Evolutionary conservation across 1,139 yeast genomes (phyloP), one percentile per base, ranked within the genome.

Genomic region (Yamadazyma aaseri): DNA sequence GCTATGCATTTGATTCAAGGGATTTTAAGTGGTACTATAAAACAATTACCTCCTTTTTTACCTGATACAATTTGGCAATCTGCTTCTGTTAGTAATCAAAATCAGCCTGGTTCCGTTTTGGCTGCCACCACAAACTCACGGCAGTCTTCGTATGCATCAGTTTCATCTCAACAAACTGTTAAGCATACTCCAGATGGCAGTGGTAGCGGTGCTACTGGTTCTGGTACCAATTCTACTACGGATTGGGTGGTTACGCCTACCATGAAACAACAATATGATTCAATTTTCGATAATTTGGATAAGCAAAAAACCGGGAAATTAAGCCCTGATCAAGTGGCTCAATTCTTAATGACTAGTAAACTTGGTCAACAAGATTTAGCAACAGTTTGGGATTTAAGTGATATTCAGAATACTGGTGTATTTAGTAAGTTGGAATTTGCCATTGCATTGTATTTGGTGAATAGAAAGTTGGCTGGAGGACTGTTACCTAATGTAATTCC

Each of bases 1-100:
- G 97, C 98, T 6, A 92, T 94, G 98, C 95, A 86, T 60, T 71
- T 94, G 53, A 86, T 94, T 42, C 97, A 90, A 57, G 81, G 89
- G 35, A 65, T 82, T 29, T 66, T 87, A 53, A 76, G 79, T 51
- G 85, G 89, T n/a, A 51, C 76, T 5, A 64, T 86, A 45, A 73
- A 72, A 38, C 76, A 76, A 39, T 64, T 87, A 39, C 97, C 98
- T 4, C 66, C 79, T 1, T 61, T 70, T 20, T 62, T 92, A 39
- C 90, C 97, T 1, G 79, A 75, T 35, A 63, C 67, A 27, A 56
- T 82, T 39, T 81, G 95, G 90, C 75, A 71, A 44, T 70, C 81
- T 18, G 76, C 64, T n/a, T 47, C 42, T 29, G 56, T 33, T 3
- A 31, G 27, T 23, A 40, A 50, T 34, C 30, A 32, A 8, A 20